Conservation (phyloP, 1,284 basidiomycete genomes). For the Ceraceosorus guamensis region DNA sequence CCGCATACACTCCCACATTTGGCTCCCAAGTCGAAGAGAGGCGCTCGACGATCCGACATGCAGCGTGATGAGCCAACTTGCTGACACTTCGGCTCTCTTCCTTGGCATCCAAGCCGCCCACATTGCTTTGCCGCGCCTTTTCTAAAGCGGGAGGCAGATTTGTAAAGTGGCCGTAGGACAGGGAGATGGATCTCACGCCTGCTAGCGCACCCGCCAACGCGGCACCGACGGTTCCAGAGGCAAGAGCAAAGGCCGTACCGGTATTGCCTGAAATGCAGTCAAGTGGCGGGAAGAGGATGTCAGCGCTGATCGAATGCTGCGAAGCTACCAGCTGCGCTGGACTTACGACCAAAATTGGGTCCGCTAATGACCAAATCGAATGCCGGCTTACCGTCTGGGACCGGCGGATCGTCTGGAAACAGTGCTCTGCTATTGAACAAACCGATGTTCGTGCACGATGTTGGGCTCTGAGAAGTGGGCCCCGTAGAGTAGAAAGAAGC, state of each 20-base stretch:
- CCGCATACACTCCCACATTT: constrained; percentile 32
- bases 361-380: constrained; percentile 44
- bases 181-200: constrained; percentile 29
- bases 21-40: constrained; percentile 35
- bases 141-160: constrained; percentile 24
- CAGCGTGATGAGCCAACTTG: constrained; percentile 18
- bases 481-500: no score
- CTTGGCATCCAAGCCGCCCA: neutral
- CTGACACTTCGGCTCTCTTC: constrained; percentile 10
- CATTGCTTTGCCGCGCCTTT: constrained; percentile 10
- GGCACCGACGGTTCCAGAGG: constrained; percentile 44
- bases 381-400: no score
- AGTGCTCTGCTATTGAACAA: constrained; percentile 40
- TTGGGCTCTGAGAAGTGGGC: constrained; percentile 25
- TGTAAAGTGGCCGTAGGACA: constrained; percentile 42
- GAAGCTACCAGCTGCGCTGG: no score
- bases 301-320: no score
- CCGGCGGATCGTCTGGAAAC: neutral
- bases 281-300: no score
- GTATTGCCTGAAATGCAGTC: no score
- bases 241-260: constrained; percentile 42
- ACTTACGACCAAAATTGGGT: constrained; percentile 46
- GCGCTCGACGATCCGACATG: constrained; percentile 22
- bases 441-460: constrained; percentile 42
- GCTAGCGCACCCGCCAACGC: constrained; percentile 37